Evolutionary conservation across 371 early-diverging fungal species (phyloP).

Genomic region (Mortierella sp.): DNA sequence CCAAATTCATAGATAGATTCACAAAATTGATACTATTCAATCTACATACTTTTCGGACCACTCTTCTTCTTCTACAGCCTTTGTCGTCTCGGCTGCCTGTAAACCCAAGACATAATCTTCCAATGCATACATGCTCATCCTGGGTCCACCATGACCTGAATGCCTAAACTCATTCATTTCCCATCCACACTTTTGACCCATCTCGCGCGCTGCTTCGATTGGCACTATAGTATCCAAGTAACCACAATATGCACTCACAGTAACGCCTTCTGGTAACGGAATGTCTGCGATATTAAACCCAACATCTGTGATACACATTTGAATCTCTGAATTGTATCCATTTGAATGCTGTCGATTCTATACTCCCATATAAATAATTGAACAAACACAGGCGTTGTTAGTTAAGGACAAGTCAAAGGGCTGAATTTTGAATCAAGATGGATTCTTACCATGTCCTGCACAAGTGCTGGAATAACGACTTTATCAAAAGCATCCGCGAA

Average conservation of each 20-base stretch:
- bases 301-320: conserved; percentile 50
- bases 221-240: conserved; percentile 44
- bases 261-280: conserved; percentile 24
- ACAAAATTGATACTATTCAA: neutral
- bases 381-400: neutral
- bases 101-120: conserved; percentile 44
- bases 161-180: conserved; percentile 49
- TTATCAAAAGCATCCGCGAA: conserved; percentile 50
- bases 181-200: conserved; percentile 43
- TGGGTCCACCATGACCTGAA: conserved; percentile 52
- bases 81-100: neutral
- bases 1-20: neutral
- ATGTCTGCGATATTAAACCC: conserved; percentile 36
- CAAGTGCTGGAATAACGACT: conserved; percentile 42
- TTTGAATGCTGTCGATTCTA: conserved; percentile 54
- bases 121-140: conserved; percentile 51
- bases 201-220: conserved; percentile 46
- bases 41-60: conserved; percentile 22
- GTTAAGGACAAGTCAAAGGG: neutral
- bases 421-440: neutral
- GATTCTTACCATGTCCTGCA: conserved; percentile 47
- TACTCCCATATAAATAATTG: neutral
- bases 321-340: conserved; percentile 54
- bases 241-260: conserved; percentile 44
- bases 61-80: conserved; percentile 1